phyloP scores from a whole-genome alignment of 306 rosid species.

The Macrotyloma uniflorum region DNA sequence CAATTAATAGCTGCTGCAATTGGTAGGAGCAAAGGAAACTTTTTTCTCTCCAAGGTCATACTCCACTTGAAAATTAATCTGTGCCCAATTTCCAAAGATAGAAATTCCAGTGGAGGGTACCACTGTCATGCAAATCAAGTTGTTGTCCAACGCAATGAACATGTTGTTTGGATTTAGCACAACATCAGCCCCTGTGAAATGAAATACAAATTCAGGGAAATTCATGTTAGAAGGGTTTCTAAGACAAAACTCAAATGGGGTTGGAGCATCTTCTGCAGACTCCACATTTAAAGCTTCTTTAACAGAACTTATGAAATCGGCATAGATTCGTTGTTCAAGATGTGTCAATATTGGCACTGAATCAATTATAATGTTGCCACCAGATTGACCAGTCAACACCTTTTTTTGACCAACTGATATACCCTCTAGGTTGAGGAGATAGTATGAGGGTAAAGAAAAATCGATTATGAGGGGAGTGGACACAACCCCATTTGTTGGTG shows the following conservation, averaged over 20 bases:
- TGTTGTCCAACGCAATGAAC: neutral
- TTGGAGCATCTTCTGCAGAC: neutral
- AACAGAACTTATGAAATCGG: neutral
- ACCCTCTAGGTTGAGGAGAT: neutral
- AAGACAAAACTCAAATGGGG: neutral
- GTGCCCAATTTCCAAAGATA: constrained; percentile 32
- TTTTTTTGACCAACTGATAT: constrained; percentile 7
- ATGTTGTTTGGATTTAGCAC: neutral
- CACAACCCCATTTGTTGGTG: neutral
- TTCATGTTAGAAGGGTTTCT: neutral
- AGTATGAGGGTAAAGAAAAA: neutral
- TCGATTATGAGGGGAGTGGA: neutral
- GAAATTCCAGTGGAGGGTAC: neutral
- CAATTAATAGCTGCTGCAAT: neutral
- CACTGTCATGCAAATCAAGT: constrained; percentile 4
- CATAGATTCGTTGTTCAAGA: neutral
- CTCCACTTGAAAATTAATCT: constrained; percentile 28
- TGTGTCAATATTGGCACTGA: constrained; percentile 14
- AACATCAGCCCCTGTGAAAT: constrained; percentile 22
- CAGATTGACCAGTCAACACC: neutral
- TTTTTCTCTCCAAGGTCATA: constrained; percentile 26
- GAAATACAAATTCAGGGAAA: constrained; percentile 9
- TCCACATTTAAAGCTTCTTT: constrained; percentile 3
- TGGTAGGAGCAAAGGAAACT: constrained; percentile 26
- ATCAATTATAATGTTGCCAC: constrained; percentile 32